Base-by-base conservation (phyloP, 176 grass and related monocot species). In the Cocos nucifera region DNA sequence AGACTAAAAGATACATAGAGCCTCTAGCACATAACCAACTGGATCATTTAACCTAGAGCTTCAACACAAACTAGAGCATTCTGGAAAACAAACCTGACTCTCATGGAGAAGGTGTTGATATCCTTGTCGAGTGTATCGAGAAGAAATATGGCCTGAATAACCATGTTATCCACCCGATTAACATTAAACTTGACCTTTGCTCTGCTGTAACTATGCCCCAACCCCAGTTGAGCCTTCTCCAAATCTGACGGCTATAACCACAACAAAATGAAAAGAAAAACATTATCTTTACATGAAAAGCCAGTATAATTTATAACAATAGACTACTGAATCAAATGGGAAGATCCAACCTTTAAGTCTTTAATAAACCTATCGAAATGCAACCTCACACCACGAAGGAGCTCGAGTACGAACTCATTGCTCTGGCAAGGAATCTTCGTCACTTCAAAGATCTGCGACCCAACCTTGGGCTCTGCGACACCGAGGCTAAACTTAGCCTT, bases 151-250 rank as follows among this genome's bases (percentile, higher is more conserved):
- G 89, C 84, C 52, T 94, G 89, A 66, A 95, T 95, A 24, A 95
- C 85, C 90, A 95, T 95, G 76, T 95, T 89, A 72, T 84, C 90
- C 10, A 89, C 82, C 44, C 79, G 82, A 32, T 86, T 95, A 58
- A 89, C 86, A 77, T 89, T 95, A 66, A 89, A 94, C 80, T 94
- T 94, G 7, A 88, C 84, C 80, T 94, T 94, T 16, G 84, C 89
- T 64, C 89, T 82, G 63, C 81, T 88, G 57, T 88, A 94, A 65
- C 84, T 88, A 57, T 88, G 89, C 16, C 66, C 89, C 17, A 94
- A 72, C 22, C 81, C 78, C 2, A 85, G 72, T 44, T 88, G 89
- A 10, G 84, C 66, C 73, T 84, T 88, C 51, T 84, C 75, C 58
- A 87, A 77, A 56, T 94, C 89, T 8, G 89, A 70, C 6, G 64